A percentile compares a stretch with the other conserved stretches of the same genome.
Conservation (phyloP, 352 stramenopile species). For the Pythium brachiatum region DNA sequence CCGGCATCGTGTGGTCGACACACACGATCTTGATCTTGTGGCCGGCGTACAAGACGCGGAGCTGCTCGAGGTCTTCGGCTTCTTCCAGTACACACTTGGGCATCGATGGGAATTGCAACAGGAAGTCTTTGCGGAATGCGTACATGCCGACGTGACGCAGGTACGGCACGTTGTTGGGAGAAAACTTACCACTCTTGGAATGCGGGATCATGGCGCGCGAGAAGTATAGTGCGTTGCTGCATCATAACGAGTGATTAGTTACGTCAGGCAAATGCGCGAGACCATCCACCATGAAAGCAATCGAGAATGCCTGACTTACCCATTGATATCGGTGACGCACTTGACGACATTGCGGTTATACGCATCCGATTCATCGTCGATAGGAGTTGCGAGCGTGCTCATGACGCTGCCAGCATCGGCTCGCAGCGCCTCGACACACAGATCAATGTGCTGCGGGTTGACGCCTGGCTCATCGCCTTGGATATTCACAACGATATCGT, state of each 20-base stretch:
- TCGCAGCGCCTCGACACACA: conserved; percentile 58
- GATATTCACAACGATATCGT: conserved; percentile 83
- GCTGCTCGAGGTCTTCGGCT: conserved; percentile 77
- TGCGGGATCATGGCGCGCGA: conserved; percentile 77
- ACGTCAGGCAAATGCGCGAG: not conserved
- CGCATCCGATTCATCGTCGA: conserved; percentile 53
- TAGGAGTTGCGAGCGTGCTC: conserved; percentile 74
- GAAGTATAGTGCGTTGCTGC: conserved; percentile 83
- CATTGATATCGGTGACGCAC: conserved; percentile 58
- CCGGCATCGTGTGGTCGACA: conserved; percentile 58
- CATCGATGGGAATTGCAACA: conserved; percentile 66
- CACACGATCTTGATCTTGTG: conserved; percentile 67
- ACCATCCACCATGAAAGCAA: too few species aligned
- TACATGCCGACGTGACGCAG: conserved; percentile 82
- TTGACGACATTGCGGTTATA: conserved; percentile 73
- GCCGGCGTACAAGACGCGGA: conserved; percentile 78
- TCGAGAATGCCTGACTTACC: too few species aligned
- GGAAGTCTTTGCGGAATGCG: conserved; percentile 71
- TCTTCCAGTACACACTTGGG: conserved; percentile 50
- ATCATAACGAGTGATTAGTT: not conserved
- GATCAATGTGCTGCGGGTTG: conserved; percentile 74
- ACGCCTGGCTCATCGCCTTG: conserved; percentile 83
- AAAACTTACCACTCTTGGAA: conserved; percentile 61
- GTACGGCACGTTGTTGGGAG: conserved; percentile 45
- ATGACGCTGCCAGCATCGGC: conserved; percentile 52